These are phyloP conservation scores for Clarireedia sp. DNA, from an alignment of 2,329 filamentous ascomycete genomes.

Conservation along the genomic window DNA sequence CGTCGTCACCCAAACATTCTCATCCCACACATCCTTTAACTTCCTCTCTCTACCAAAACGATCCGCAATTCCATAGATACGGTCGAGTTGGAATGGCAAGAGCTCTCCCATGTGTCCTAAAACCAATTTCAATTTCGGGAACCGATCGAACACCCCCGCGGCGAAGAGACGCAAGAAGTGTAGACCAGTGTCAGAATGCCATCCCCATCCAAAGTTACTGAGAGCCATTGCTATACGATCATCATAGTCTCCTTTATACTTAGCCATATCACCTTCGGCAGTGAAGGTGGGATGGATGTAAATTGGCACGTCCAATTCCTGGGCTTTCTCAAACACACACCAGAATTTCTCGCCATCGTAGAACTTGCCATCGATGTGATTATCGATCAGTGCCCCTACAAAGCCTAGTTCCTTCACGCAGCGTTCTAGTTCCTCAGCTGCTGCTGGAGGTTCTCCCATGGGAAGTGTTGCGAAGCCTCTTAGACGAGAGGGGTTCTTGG, in stretches of 20 bases:
- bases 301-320: slow-evolving; percentile 36
- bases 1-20: slow-evolving; percentile 51
- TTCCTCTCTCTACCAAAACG: slow-evolving; percentile 29
- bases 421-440: slow-evolving; percentile 32
- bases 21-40: slow-evolving; percentile 44
- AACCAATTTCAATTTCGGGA: slow-evolving; percentile 45
- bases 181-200: slow-evolving; percentile 43
- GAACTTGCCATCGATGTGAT: slow-evolving; percentile 33
- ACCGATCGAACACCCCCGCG: slow-evolving; percentile 46
- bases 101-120: slow-evolving; percentile 46
- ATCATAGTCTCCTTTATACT: slow-evolving; percentile 29
- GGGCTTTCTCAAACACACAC: slow-evolving; percentile 27
- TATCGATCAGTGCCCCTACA: slow-evolving; percentile 40
- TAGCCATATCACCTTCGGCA: slow-evolving; percentile 22
- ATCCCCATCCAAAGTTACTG: slow-evolving; percentile 38
- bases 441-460: slow-evolving; percentile 30
- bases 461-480: slow-evolving; percentile 37
- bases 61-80: slow-evolving; percentile 30
- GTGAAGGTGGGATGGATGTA: slow-evolving; percentile 37
- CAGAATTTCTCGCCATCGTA: slow-evolving; percentile 38
- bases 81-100: slow-evolving; percentile 47
- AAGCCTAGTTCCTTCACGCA: slow-evolving; percentile 38
- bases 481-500: slow-evolving; percentile 31
- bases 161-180: slow-evolving; percentile 43
- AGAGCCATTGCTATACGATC: slow-evolving; percentile 28